phyloP scores from a whole-genome alignment of 2,329 filamentous ascomycete genomes.

The Colletotrichum melonis region DNA sequence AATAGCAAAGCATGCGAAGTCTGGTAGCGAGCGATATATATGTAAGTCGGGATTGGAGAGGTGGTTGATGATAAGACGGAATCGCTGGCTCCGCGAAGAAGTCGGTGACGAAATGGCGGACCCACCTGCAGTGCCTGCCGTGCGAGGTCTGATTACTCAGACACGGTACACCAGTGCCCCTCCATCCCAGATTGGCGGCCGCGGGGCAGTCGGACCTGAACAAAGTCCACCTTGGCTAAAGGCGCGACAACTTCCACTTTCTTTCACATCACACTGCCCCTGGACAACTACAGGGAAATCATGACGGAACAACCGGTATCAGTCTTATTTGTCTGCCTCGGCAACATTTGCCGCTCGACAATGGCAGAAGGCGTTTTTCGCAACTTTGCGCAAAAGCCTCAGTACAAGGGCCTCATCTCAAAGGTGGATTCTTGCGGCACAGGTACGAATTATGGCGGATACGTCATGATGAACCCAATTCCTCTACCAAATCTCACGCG shows the following conservation, averaged over 20 bases:
- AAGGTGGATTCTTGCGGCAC: slow-evolving; percentile 91
- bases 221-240: slow-evolving; percentile 5
- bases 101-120: not conserved
- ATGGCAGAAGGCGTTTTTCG: slow-evolving; percentile 98
- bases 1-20: too few relatives aligned
- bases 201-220: slow-evolving; percentile 19
- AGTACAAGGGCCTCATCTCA: slow-evolving; percentile 69
- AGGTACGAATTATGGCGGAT: slow-evolving; percentile 49
- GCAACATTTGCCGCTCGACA: slow-evolving; percentile 93
- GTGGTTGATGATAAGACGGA: not conserved
- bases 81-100: not conserved
- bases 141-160: not conserved
- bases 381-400: slow-evolving; percentile 71
- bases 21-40: not conserved
- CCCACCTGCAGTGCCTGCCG: not conserved
- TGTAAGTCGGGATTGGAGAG: not conserved
- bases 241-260: slow-evolving; percentile 18
- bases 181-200: slow-evolving; percentile 21
- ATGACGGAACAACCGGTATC: slow-evolving; percentile 63
- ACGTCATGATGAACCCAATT: slow-evolving; percentile 24
- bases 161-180: not conserved
- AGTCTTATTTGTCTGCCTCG: slow-evolving; percentile 94
- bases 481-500: not conserved
- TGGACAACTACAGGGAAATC: slow-evolving; percentile 20
- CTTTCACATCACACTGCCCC: not conserved